Evolutionary conservation across 106 monocot genomes (phyloP).

Genomic region (Acorus gramineus): DNA sequence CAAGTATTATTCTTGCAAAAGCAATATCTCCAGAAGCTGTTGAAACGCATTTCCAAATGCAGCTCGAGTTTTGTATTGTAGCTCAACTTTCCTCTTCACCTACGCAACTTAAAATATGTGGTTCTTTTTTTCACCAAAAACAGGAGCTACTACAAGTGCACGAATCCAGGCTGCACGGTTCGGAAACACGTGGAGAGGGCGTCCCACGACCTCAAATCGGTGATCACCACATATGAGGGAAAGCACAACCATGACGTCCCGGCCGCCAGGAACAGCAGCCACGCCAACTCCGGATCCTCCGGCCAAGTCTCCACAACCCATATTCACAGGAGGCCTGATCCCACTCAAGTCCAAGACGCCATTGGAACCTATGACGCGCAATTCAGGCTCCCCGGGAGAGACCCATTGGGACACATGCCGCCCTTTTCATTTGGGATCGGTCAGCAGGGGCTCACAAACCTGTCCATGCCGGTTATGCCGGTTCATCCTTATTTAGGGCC

Average conservation of each 20-base stretch:
- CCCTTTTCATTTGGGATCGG: constrained; percentile 34
- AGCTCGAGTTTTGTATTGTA: too few relatives aligned
- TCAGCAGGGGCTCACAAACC: constrained; percentile 23
- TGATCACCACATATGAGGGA: constrained; percentile 39
- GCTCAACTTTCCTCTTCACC: too few relatives aligned
- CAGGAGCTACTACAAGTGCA: constrained; percentile 59
- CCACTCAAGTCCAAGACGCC: constrained; percentile 21
- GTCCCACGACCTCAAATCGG: constrained; percentile 37
- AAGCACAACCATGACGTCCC: constrained; percentile 43
- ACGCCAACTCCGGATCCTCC: constrained; percentile 3
- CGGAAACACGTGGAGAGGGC: constrained; percentile 47
- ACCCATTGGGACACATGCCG: not conserved
- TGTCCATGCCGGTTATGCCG: constrained; percentile 20
- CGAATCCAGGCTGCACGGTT: constrained; percentile 41
- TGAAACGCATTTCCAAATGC: too few relatives aligned
- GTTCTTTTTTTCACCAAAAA: not conserved
- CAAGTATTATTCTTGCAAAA: too few relatives aligned
- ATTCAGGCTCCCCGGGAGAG: not conserved
- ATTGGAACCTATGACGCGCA: constrained; percentile 17
- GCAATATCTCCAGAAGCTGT: too few relatives aligned
- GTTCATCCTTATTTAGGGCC: constrained; percentile 15
- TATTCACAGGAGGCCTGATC: constrained; percentile 19
- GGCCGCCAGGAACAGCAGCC: constrained; percentile 7
- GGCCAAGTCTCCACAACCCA: constrained; percentile 4
- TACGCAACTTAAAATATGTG: not conserved